Percentiles rank a stretch among this genome's conserved stretches.
phyloP scores from a whole-genome alignment of 768 basidiomycete species.

The Leccinum variicolor region DNA sequence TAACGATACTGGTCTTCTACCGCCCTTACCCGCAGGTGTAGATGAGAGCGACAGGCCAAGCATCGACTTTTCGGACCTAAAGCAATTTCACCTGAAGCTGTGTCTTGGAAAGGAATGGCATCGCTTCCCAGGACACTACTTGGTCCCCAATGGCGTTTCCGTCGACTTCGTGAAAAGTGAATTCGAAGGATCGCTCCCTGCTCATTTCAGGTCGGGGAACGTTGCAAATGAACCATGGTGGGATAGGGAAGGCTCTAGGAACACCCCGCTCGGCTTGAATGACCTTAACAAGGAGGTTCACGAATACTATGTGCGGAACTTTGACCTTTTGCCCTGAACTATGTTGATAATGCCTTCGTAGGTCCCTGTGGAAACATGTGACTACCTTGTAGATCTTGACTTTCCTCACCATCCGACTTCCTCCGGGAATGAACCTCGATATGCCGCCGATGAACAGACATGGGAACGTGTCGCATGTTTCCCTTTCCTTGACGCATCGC shows the following conservation, averaged over 20 bases:
- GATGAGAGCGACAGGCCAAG: constrained; percentile 44
- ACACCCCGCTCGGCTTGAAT: constrained; percentile 68
- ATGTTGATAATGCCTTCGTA: constrained; percentile 23
- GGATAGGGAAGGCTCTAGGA: constrained; percentile 55
- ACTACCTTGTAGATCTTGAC: constrained; percentile 89
- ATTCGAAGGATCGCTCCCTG: constrained; percentile 85
- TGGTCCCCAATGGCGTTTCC: constrained; percentile 77
- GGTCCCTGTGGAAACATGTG: constrained; percentile 74
- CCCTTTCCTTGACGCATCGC: constrained; percentile 78
- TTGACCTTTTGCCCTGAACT: neutral
- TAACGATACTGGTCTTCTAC: constrained; percentile 63
- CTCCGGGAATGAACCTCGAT: constrained; percentile 74
- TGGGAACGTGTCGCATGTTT: constrained; percentile 85
- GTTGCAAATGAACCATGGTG: constrained; percentile 26
- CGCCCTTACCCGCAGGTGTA: constrained; percentile 38
- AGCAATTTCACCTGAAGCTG: constrained; percentile 65
- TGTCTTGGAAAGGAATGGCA: constrained; percentile 97
- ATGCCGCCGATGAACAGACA: constrained; percentile 54
- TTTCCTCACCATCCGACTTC: constrained; percentile 65
- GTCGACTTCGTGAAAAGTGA: constrained; percentile 92
- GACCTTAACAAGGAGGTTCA: constrained; percentile 81
- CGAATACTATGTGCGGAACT: constrained; percentile 67
- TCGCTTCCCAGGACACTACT: constrained; percentile 87
- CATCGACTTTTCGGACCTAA: constrained; percentile 67
- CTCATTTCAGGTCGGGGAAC: constrained; percentile 57